These are phyloP conservation scores for Mucuna pruriens DNA, from an alignment of 306 rosid genomes.

Conservation along the genomic window DNA sequence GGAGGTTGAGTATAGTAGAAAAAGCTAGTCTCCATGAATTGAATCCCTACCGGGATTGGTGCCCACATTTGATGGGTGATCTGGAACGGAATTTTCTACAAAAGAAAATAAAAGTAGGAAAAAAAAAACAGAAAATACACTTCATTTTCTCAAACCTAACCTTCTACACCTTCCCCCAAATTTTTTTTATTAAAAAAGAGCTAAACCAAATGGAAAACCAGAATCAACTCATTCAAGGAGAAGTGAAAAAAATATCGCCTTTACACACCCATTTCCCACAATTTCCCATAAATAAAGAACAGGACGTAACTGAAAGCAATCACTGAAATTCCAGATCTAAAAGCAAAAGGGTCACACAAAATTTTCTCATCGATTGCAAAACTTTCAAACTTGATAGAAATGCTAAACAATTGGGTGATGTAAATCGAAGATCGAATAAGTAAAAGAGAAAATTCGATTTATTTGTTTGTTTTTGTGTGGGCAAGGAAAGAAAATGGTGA, in stretches of 20 bases:
- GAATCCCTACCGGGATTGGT: too few species aligned
- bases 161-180: not conserved
- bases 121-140: too few species aligned
- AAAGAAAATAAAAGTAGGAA: too few species aligned
- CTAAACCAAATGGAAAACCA: constrained; percentile 27
- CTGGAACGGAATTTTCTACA: too few species aligned
- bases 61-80: too few species aligned
- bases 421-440: not conserved
- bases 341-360: not conserved
- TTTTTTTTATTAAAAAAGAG: not conserved
- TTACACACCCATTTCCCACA: not conserved
- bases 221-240: constrained; percentile 12
- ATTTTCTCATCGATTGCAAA: not conserved
- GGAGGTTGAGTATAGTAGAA: too few species aligned
- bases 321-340: constrained; percentile 35
- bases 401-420: constrained; percentile 27
- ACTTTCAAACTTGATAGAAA: constrained; percentile 14
- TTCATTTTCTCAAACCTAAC: constrained; percentile 18
- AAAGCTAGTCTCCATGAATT: too few species aligned
- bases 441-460: not conserved
- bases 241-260: not conserved
- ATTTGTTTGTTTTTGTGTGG: not conserved
- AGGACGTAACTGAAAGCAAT: not conserved
- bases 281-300: not conserved
- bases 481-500: not conserved